These are phyloP conservation scores for Ulvella scutata DNA, from an alignment of 139 green algal genomes.

Conservation along the genomic window DNA sequence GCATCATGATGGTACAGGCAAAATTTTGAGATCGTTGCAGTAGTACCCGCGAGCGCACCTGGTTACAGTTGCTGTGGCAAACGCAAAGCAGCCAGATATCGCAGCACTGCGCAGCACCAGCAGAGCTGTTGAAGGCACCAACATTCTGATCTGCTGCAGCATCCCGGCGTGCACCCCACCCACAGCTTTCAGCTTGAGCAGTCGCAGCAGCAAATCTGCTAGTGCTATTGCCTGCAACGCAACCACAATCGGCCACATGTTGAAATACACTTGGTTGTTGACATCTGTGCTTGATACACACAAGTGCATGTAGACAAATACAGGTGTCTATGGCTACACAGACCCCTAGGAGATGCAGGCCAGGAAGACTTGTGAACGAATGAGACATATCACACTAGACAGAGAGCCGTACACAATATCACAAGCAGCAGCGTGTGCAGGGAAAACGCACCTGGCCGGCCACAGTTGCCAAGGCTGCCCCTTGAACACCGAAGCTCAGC, in stretches of 20 bases:
- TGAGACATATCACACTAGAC: conserved; percentile 6
- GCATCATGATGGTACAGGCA: too few relatives aligned
- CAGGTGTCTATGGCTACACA: neutral
- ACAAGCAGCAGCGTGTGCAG: neutral
- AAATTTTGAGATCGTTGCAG: too few relatives aligned
- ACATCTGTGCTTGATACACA: too few relatives aligned
- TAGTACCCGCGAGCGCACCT: neutral
- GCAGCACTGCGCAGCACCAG: conserved; percentile 47
- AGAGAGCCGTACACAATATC: neutral
- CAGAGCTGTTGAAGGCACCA: conserved; percentile 20
- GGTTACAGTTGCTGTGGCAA: conserved; percentile 28
- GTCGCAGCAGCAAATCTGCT: neutral
- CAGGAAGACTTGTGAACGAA: neutral
- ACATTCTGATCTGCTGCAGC: neutral
- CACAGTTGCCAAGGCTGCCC: conserved; percentile 50
- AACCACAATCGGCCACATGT: too few relatives aligned
- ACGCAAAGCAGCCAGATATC: conserved; percentile 34
- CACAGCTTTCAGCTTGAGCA: conserved; percentile 10
- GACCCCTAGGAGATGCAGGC: neutral
- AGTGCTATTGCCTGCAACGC: neutral
- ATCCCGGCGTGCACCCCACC: conserved; percentile 7
- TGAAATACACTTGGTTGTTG: too few relatives aligned
- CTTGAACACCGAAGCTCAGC: conserved; percentile 31
- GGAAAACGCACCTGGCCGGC: conserved; percentile 24
- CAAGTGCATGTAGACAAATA: too few relatives aligned